Evolutionary conservation across 179 eudicot species (phyloP).

Genomic region (Sideroxylon spinosum): DNA sequence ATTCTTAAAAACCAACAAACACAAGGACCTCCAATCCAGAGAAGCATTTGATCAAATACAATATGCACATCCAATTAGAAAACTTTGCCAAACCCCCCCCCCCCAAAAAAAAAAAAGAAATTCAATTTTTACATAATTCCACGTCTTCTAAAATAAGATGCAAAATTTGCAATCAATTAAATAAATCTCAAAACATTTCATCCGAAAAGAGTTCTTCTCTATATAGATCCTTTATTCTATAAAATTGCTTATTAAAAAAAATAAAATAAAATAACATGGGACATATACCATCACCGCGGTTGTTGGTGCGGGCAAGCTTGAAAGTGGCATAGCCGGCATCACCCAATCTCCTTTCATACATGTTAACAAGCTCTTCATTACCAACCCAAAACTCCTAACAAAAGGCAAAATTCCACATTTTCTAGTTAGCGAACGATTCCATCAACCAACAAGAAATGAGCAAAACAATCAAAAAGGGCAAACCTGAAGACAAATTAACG

Average conservation of each 20-base stretch:
- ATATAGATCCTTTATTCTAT: no score
- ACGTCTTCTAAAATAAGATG: no score
- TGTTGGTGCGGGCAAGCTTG: conserved; percentile 95
- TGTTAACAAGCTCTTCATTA: conserved; percentile 83
- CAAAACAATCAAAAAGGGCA: conserved; percentile 8
- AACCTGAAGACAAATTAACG: conserved; percentile 98
- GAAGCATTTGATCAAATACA: not conserved
- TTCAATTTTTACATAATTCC: no score
- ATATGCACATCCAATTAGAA: not conserved
- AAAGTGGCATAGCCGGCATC: conserved; percentile 81
- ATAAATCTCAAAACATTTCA: no score
- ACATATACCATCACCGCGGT: conserved; percentile 90
- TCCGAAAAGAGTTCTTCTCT: no score
- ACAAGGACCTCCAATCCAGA: not conserved
- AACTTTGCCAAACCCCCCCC: no score
- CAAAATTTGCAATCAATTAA: no score
- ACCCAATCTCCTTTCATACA: conserved; percentile 84
- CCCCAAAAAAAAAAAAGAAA: no score
- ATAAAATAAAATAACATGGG: conserved; percentile 13
- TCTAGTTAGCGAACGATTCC: no score
- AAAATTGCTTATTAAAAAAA: no score
- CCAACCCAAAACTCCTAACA: conserved; percentile 98
- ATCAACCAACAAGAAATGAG: no score
- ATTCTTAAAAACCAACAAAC: not conserved
- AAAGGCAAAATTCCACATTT: not conserved